Conservation (phyloP, 1,284 basidiomycete species). For the Pascua guehoae region DNA sequence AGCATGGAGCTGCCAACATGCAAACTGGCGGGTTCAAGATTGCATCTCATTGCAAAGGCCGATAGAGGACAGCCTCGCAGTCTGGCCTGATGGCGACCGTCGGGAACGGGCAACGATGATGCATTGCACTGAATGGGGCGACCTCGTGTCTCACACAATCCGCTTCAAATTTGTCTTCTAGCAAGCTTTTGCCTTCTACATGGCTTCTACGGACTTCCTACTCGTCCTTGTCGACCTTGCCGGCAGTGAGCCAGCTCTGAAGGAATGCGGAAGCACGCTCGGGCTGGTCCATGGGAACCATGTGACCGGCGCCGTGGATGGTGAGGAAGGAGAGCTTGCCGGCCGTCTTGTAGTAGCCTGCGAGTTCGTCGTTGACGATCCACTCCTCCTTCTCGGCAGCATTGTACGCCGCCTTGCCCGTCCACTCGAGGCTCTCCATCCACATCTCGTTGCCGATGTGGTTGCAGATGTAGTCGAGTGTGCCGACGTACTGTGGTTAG, state of each 20-base stretch:
- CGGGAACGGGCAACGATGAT: no score
- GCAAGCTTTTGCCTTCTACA: no score
- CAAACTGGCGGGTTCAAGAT: no score
- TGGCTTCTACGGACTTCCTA: no score
- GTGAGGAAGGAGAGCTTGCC: constrained; percentile 56
- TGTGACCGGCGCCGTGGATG: constrained; percentile 44
- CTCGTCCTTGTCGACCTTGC: constrained; percentile 6
- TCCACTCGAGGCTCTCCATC: constrained; percentile 63
- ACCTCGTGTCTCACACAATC: no score
- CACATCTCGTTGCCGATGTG: constrained; percentile 64
- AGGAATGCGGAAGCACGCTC: constrained; percentile 46
- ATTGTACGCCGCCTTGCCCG: constrained; percentile 56
- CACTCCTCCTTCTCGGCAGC: constrained; percentile 51
- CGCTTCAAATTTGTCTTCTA: no score
- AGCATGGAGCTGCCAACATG: no score
- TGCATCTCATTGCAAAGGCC: no score
- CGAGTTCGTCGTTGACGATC: constrained; percentile 51
- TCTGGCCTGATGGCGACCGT: no score
- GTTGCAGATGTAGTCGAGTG: constrained; percentile 68
- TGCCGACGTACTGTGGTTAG: constrained; percentile 42
- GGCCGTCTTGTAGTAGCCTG: constrained; percentile 59
- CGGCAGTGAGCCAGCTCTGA: constrained; percentile 42
- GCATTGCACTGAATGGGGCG: no score
- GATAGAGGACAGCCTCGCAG: no score
- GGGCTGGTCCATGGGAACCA: constrained; percentile 52